Evolutionary conservation across 202 grass and related monocot species (phyloP), one percentile per base, ranked within the genome.

Genomic region (Cymbopogon flexuosus): DNA sequence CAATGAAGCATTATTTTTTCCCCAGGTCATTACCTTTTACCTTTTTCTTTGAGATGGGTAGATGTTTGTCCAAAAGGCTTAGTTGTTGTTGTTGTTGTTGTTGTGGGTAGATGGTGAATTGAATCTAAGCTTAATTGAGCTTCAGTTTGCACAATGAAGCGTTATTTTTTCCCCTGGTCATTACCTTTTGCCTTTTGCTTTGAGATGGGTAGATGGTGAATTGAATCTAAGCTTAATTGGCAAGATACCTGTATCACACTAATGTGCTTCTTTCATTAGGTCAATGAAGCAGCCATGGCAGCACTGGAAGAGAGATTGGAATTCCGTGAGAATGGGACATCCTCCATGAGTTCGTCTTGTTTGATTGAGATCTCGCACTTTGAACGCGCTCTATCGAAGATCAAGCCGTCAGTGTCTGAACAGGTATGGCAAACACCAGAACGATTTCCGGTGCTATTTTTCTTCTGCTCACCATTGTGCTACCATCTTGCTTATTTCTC

Each of bases 241-340:
- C 11, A 6, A 35, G 34, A 74, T 79, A n/a, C 67, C 36, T 71
- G 10, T 10, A 21, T 3, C 0, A 10, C 77, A 0, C 70, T 73
- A 58, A 81, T 40, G 18, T 78, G 42, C 9, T 81, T 73, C 12
- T 63, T 46, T 75, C 19, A 62, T 59, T 58, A 94, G 94, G 87
- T 97, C 79, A 86, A 94, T 61, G 88, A 94, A 87, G 94, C 94
- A 51, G 94, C 90, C 9, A 91, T 93, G 95, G 82, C 58, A 66
- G 88, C 95, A 12, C 58, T 92, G 65, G 79, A 89, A 33, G 90
- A 94, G 82, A 91, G 82, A 46, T 41, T 67, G 27, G 72, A 92
- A 27, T 84, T 88, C 80, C n/a, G 59, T 29, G 69, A 82, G 2
- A 76, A 92, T 1, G 79, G 84, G 58, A 82, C 70, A 22, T 81